phyloP scores from a whole-genome alignment of 2,329 filamentous ascomycete genomes.

The Fusarium praegraminearum region DNA sequence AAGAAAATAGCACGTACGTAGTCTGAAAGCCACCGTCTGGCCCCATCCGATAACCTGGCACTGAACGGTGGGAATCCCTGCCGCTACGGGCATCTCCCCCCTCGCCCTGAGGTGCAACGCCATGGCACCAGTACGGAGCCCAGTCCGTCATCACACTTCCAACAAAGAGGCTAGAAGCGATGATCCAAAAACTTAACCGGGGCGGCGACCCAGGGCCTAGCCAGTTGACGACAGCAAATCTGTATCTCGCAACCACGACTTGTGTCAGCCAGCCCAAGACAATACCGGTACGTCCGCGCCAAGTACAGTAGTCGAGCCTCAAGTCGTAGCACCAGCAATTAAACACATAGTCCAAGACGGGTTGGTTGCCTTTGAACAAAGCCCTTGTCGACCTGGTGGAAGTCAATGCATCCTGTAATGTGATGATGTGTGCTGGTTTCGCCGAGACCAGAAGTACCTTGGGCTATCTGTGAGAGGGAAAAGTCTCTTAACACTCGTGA shows the following conservation, averaged over 20 bases:
- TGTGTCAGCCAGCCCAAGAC: conserved; percentile 39
- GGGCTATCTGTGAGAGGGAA: conserved; percentile 1
- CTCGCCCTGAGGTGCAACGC: conserved; percentile 35
- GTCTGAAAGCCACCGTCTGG: conserved; percentile 47
- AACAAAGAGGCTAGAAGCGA: conserved; percentile 34
- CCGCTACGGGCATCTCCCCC: conserved; percentile 36
- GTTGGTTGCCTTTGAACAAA: conserved; percentile 16
- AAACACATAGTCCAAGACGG: conserved; percentile 38
- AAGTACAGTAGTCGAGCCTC: conserved; percentile 35
- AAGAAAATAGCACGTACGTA: conserved; percentile 34
- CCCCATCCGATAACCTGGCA: conserved; percentile 47
- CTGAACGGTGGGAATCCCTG: conserved; percentile 41
- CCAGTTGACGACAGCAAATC: conserved; percentile 42
- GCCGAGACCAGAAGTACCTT: conserved; percentile 35
- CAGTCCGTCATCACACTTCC: conserved; percentile 44
- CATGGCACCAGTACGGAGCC: conserved; percentile 27
- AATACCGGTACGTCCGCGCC: conserved; percentile 32
- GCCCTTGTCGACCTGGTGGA: conserved; percentile 28
- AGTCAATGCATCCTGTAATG: conserved; percentile 3
- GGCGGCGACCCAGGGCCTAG: conserved; percentile 39
- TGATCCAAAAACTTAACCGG: conserved; percentile 45
- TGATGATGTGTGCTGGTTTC: conserved; percentile 29
- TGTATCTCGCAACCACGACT: conserved; percentile 39
- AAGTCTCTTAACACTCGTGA: conserved; percentile 17
- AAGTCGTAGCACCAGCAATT: conserved; percentile 38